Evolutionary conservation across 1,284 basidiomycete species (phyloP).

Genomic region (Agroathelia rolfsii): DNA sequence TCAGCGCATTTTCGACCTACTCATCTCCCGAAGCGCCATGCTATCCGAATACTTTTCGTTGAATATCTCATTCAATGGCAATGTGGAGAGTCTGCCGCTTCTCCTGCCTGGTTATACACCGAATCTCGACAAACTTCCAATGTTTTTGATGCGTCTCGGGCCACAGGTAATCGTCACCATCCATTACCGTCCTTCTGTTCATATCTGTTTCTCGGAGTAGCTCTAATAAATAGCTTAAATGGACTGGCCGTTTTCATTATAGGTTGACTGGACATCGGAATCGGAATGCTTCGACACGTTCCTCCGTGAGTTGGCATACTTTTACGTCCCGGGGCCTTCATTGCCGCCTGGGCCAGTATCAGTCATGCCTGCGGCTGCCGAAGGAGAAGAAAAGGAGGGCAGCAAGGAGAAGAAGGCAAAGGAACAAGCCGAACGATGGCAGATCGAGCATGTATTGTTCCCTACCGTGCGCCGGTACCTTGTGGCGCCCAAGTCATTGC

Average conservation of each 20-base stretch:
- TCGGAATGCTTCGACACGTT: slow-evolving; percentile 79
- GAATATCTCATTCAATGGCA: slow-evolving; percentile 51
- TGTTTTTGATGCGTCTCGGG: slow-evolving; percentile 79
- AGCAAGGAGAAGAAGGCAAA: too few relatives aligned
- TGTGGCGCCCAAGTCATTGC: slow-evolving; percentile 53
- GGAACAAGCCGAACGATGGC: slow-evolving; percentile 63
- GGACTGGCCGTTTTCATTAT: too few relatives aligned
- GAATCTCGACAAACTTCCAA: slow-evolving; percentile 77
- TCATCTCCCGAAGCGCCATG: slow-evolving; percentile 70
- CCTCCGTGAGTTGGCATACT: slow-evolving; percentile 83
- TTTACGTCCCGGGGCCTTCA: slow-evolving; percentile 72
- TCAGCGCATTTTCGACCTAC: slow-evolving; percentile 50
- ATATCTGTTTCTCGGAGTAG: slow-evolving; percentile 14
- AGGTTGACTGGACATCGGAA: slow-evolving; percentile 88
- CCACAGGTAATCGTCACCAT: slow-evolving; percentile 47
- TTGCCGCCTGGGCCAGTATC: too few relatives aligned
- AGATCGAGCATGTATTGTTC: slow-evolving; percentile 82
- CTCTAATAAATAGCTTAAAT: slow-evolving; percentile 10
- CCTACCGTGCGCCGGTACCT: slow-evolving; percentile 74
- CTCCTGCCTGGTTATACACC: slow-evolving; percentile 80
- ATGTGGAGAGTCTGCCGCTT: slow-evolving; percentile 69
- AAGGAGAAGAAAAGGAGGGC: slow-evolving; percentile 21
- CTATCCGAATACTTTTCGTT: slow-evolving; percentile 89
- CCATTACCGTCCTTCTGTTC: slow-evolving; percentile 1
- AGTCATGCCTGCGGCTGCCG: too few relatives aligned